A percentile compares a stretch with the other conserved stretches of the same genome.
phyloP scores from a whole-genome alignment of 805 yeast genomes.

The Wickerhamiella kurtzmanii region DNA sequence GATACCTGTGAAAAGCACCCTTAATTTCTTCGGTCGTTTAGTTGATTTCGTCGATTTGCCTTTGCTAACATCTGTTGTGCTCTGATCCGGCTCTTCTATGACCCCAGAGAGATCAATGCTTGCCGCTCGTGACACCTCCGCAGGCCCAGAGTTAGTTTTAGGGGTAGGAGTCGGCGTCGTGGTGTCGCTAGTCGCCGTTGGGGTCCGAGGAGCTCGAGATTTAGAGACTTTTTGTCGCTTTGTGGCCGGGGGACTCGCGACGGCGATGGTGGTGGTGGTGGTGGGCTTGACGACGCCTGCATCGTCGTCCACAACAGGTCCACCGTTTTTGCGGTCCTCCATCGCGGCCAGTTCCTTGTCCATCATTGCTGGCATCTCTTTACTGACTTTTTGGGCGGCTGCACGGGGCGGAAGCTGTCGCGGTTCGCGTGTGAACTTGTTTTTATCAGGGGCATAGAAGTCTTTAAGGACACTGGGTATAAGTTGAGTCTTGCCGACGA shows the following conservation, averaged over 20 bases:
- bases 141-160: not conserved
- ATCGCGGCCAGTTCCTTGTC: constrained; percentile 25
- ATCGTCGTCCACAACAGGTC: not conserved
- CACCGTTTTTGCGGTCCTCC: not conserved
- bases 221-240: not conserved
- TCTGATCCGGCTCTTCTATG: too few species aligned
- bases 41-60: constrained; percentile 17
- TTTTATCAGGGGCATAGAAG: constrained; percentile 24
- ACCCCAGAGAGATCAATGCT: not conserved
- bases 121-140: too few species aligned
- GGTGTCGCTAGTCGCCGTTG: not conserved
- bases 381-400: constrained; percentile 56
- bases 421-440: constrained; percentile 7
- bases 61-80: not conserved
- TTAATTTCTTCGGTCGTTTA: constrained; percentile 26
- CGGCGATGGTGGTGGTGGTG: too few species aligned
- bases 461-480: constrained; percentile 30
- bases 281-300: not conserved
- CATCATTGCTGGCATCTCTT: constrained; percentile 45
- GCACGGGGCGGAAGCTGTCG: constrained; percentile 19
- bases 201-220: too few species aligned
- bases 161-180: not conserved
- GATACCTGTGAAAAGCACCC: constrained; percentile 21
- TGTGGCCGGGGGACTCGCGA: not conserved
- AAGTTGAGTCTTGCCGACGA: constrained; percentile 41